These are phyloP conservation scores for Mangifera indica DNA, from an alignment of 345 rosid species.

Conservation along the genomic window DNA sequence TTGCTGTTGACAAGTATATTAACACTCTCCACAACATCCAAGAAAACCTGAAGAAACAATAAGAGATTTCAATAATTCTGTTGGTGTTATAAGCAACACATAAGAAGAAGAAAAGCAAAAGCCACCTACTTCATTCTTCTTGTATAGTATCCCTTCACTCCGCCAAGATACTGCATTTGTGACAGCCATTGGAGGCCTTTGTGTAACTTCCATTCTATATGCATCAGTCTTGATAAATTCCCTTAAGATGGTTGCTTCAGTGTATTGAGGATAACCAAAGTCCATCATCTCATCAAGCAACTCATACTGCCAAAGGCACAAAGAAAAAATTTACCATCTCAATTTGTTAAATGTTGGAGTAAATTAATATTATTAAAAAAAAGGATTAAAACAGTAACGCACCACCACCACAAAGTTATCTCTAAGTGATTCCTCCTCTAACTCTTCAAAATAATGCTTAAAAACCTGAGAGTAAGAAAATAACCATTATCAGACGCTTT, in stretches of 20 bases:
- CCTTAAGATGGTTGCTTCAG: conserved; percentile 87
- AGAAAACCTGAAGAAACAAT: conserved; percentile 62
- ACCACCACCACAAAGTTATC: conserved; percentile 99
- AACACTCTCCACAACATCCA: conserved; percentile 93
- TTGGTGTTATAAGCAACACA: conserved; percentile 17
- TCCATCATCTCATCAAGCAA: conserved; percentile 99
- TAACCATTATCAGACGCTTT: not conserved
- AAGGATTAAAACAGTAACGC: conserved; percentile 26
- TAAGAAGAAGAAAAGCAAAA: conserved; percentile 4
- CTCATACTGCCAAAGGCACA: conserved; percentile 71
- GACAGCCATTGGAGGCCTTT: conserved; percentile 99
- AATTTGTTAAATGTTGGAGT: not conserved
- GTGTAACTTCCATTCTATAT: conserved; percentile 91
- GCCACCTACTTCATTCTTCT: conserved; percentile 81
- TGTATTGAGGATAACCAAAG: conserved; percentile 93
- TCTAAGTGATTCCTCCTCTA: conserved; percentile 94
- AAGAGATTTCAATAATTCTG: conserved; percentile 13
- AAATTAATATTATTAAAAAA: not conserved
- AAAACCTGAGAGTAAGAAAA: conserved; percentile 53
- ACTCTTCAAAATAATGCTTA: conserved; percentile 95
- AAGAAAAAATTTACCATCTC: conserved; percentile 6
- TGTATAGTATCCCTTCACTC: conserved; percentile 85
- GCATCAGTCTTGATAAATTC: conserved; percentile 99
- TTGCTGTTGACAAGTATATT: conserved; percentile 96
- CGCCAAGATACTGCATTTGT: conserved; percentile 99